Evolutionary conservation across 371 early-diverging fungal species (phyloP).

Genomic region (Zychaea mexicana): DNA sequence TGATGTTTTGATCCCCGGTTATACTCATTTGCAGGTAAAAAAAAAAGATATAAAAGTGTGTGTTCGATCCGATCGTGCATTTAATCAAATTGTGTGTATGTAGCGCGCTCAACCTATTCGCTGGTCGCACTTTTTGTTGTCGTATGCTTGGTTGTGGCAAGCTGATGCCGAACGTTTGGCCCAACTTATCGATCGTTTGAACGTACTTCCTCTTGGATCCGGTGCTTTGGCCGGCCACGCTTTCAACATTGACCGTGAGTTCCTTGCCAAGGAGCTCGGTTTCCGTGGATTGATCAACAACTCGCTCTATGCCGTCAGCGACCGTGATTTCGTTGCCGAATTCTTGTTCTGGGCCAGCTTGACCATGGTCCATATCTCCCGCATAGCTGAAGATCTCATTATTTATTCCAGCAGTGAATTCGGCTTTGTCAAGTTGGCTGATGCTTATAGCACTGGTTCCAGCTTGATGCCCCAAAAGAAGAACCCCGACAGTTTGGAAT

Average conservation of each 20-base stretch:
- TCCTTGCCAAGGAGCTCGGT: slow-evolving; percentile 85
- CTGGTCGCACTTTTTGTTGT: slow-evolving; percentile 90
- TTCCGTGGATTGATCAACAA: slow-evolving; percentile 86
- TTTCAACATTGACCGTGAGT: slow-evolving; percentile 91
- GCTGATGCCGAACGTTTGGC: slow-evolving; percentile 84
- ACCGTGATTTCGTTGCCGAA: slow-evolving; percentile 96
- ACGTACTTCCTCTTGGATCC: slow-evolving; percentile 87
- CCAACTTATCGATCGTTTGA: slow-evolving; percentile 79
- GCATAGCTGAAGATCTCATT: slow-evolving; percentile 95
- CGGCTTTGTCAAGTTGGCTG: slow-evolving; percentile 90
- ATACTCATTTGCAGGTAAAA: slow-evolving; percentile 91
- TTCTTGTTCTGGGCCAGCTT: slow-evolving; percentile 90
- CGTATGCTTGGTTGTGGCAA: slow-evolving; percentile 89
- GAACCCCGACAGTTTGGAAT: slow-evolving; percentile 96
- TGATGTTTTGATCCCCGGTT: slow-evolving; percentile 95
- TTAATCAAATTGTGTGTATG: slow-evolving; percentile 1
- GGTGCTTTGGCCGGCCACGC: slow-evolving; percentile 98
- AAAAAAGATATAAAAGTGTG: no score
- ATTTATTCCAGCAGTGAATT: slow-evolving; percentile 92
- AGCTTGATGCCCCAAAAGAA: slow-evolving; percentile 99
- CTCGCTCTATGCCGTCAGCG: slow-evolving; percentile 88
- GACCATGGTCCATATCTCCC: slow-evolving; percentile 89
- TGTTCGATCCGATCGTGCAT: no score
- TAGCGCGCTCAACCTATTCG: slow-evolving; percentile 97
- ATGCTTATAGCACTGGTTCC: slow-evolving; percentile 96